Base-by-base conservation (phyloP, 441 rosid species). In the Populus hybrid region DNA sequence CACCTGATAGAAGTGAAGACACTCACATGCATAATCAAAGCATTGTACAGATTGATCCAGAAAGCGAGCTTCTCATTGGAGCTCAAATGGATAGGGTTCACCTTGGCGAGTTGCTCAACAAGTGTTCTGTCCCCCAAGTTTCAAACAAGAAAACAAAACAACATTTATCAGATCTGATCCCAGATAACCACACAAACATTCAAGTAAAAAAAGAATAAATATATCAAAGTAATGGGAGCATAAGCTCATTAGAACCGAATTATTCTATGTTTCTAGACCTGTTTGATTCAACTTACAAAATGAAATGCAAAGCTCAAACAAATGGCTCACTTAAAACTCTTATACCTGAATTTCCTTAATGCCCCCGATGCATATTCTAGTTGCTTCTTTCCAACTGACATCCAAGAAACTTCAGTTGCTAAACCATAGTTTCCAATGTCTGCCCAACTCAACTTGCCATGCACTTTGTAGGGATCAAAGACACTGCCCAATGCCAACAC, bases 41-140 rank as follows among this genome's bases (percentile, higher is more conserved):
- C 91, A 75, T 91, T 87, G 72, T 89, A 89, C 80, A 89, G 75
- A 77, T 91, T 91, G 83, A 91, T 87, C 94, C 94, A 91, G 83
- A 91, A 91, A 69, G 92, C 87, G 36, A 91, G 84, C 88, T 87
- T 91, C 88, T 89, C 92, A 12, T 86, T 80, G 72, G 71, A 69
- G 36, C 80, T 83, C 88, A 89, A 79, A 79, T 84, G 78, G 75
- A 87, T 85, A 26, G 86, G 88, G 76, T 87, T 85, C 79, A 88
- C 87, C 79, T 84, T 86, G 79, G 90, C 85, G 79, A 91, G 82
- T 77, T 85, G 90, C 82, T 89, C 90, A 84, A 91, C 87, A 46
- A 91, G 88, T 70, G 79, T 77, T 76, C 94, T 89, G 89, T 71
- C 80, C 35, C 67, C 67, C 77, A 32, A 73, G 70, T 30, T 70